Evolutionary conservation across 2,329 filamentous ascomycete species (phyloP), one percentile per base, ranked within the genome.

Genomic region (Pseudocercospora macadamiae): DNA sequence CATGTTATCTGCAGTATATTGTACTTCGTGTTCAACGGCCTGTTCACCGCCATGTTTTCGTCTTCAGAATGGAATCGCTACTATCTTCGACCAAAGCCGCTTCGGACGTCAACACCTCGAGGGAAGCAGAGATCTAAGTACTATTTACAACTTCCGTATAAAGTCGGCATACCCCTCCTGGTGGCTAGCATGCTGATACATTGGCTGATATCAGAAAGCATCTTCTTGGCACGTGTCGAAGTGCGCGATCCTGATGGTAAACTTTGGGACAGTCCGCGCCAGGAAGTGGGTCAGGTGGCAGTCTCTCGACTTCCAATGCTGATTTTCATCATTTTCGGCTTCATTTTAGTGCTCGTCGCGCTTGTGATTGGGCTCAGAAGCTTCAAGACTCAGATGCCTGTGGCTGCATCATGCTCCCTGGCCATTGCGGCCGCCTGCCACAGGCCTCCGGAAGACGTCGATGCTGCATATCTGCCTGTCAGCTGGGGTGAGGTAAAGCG

Each of bases 41-140:
- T 82, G 5, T 71, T 79, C 19, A 85, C 79, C 0, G 71, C 67
- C 2, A 81, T 83, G 69, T 71, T 80, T 0, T 64, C 78, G 0
- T 77, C 75, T 0, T 65, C 70, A 6, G 83, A 86, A 66, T 86
- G 77, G 69, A 75, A 72, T 42, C 63, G 66, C 0, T 79, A 77
- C 65, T 71, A 73, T 2, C 28, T 54, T 0, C 25, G 56, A 0
- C 61, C 66, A 1, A 78, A 75, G 54, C 53, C 64, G 0, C 71
- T 80, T 0, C 70, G 77, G 1, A 77, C 79, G 0, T 76, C 74
- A 0, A 66, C 68, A 0, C 75, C 77, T 0, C 25, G 59, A 1
- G 75, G 68, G 1, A 6, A 63, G 2, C 79, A 80, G 45, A 70
- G 77, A 8, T 67, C 60, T 2, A 78, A 73, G 0, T 78, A 79